These are phyloP conservation scores for Termitomyces sp. DNA, from an alignment of 768 basidiomycete species.

Conservation along the genomic window DNA sequence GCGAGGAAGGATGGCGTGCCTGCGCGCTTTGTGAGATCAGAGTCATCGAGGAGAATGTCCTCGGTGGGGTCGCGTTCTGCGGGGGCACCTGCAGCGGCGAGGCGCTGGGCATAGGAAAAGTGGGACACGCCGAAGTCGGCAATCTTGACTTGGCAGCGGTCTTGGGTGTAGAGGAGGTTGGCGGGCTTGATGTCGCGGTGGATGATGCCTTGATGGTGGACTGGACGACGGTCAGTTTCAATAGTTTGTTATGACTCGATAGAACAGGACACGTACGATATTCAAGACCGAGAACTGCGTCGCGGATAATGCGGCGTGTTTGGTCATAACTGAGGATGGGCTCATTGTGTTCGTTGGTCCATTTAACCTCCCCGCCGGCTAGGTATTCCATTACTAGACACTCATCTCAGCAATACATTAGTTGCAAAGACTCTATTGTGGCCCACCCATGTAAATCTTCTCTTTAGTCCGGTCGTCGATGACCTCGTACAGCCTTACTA, in stretches of 20 bases:
- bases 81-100: conserved; percentile 55
- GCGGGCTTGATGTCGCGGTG: conserved; percentile 99
- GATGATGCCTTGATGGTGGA: conserved; percentile 97
- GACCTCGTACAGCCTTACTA: conserved; percentile 87
- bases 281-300: conserved; percentile 90
- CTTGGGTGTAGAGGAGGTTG: conserved; percentile 87
- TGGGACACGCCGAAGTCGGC: conserved; percentile 98
- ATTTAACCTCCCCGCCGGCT: conserved; percentile 91
- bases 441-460: conserved; percentile 86
- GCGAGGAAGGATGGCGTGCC: conserved; percentile 96
- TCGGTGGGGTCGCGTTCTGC: conserved; percentile 37
- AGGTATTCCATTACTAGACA: conserved; percentile 90
- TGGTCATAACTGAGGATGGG: conserved; percentile 84
- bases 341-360: conserved; percentile 57
- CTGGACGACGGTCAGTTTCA: conserved; percentile 32
- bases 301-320: conserved; percentile 82
- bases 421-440: too few species aligned
- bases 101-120: conserved; percentile 84
- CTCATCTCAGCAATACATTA: conserved; percentile 17
- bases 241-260: too few species aligned
- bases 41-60: conserved; percentile 75
- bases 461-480: conserved; percentile 88
- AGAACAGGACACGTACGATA: conserved; percentile 60
- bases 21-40: conserved; percentile 83
- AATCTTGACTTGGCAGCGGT: conserved; percentile 90